These are phyloP conservation scores for Calamus simplicifolius DNA, from an alignment of 176 grass and related monocot genomes.

Conservation along the genomic window DNA sequence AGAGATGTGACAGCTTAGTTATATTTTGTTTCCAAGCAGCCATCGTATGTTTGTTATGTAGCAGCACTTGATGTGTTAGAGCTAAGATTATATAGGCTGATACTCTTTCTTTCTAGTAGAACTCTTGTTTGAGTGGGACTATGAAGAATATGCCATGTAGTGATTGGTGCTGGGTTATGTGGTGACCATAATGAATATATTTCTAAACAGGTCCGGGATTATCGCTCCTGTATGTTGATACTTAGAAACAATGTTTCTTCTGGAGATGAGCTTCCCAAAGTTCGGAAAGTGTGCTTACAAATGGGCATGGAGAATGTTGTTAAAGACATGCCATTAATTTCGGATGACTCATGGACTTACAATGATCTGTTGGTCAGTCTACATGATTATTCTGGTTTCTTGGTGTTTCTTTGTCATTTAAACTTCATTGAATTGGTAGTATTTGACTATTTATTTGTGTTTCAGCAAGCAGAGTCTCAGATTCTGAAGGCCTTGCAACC, in stretches of 20 bases:
- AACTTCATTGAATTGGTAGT: neutral
- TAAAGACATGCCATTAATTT: slow-evolving; percentile 29
- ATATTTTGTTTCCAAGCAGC: no score
- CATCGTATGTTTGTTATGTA: no score
- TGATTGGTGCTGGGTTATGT: no score
- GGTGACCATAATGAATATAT: neutral
- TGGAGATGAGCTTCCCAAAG: slow-evolving; percentile 29
- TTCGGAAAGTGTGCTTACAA: slow-evolving; percentile 41
- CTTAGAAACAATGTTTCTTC: slow-evolving; percentile 21
- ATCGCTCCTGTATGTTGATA: slow-evolving; percentile 29
- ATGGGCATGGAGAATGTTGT: slow-evolving; percentile 36
- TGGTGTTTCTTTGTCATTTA: slow-evolving; percentile 17
- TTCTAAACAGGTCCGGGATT: slow-evolving; percentile 46
- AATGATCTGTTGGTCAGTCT: slow-evolving; percentile 35
- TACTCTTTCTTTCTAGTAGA: no score
- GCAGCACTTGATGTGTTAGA: no score
- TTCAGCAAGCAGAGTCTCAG: slow-evolving; percentile 34
- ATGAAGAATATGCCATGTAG: no score
- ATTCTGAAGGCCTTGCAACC: slow-evolving; percentile 41
- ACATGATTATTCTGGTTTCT: slow-evolving; percentile 5
- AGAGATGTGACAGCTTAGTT: no score
- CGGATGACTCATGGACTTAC: slow-evolving; percentile 44
- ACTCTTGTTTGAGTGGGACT: no score
- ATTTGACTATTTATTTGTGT: slow-evolving; percentile 1
- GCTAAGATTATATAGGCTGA: no score